phyloP scores from a whole-genome alignment of 1,139 yeast genomes.

The Suhomyces chickasaworum region DNA sequence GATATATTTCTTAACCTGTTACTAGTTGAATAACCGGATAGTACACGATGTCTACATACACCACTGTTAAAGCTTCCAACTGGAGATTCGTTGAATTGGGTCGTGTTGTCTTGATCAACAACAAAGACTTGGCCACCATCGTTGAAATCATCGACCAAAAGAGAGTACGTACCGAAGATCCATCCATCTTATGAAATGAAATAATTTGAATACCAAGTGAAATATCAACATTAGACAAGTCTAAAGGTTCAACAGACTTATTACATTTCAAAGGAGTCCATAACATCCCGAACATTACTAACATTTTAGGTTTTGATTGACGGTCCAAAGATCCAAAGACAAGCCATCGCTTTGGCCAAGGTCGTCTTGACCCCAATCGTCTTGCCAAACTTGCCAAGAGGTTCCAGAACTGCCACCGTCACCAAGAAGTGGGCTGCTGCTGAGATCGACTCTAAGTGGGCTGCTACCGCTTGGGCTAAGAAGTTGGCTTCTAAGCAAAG shows the following conservation, averaged over 20 bases:
- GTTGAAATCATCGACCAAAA: conserved; percentile 99
- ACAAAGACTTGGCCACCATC: conserved; percentile 84
- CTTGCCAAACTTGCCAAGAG: conserved; percentile 86
- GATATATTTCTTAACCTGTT: conserved; percentile 12
- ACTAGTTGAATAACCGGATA: conserved; percentile 16
- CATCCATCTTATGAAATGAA: conserved; percentile 2
- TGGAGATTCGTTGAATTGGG: conserved; percentile 99
- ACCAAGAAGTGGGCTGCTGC: conserved; percentile 94
- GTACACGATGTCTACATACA: conserved; percentile 38
- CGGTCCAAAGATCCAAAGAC: conserved; percentile 96
- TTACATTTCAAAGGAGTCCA: background rate
- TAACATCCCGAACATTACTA: conserved; percentile 44
- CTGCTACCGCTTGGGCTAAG: conserved; percentile 94
- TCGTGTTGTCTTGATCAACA: conserved; percentile 92
- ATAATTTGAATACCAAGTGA: too few relatives aligned
- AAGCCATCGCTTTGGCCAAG: conserved; percentile 82
- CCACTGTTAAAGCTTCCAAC: conserved; percentile 94
- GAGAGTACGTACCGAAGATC: conserved; percentile 77
- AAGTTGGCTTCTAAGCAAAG: conserved; percentile 93
- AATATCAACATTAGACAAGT: too few relatives aligned
- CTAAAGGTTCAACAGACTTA: background rate
- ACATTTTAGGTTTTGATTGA: conserved; percentile 62
- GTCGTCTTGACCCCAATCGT: conserved; percentile 93
- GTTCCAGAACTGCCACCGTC: conserved; percentile 84
- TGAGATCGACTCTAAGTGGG: conserved; percentile 89